Evolutionary conservation across 371 early-diverging fungal genomes (phyloP).

Genomic region (Lichtheimia hyalospora): DNA sequence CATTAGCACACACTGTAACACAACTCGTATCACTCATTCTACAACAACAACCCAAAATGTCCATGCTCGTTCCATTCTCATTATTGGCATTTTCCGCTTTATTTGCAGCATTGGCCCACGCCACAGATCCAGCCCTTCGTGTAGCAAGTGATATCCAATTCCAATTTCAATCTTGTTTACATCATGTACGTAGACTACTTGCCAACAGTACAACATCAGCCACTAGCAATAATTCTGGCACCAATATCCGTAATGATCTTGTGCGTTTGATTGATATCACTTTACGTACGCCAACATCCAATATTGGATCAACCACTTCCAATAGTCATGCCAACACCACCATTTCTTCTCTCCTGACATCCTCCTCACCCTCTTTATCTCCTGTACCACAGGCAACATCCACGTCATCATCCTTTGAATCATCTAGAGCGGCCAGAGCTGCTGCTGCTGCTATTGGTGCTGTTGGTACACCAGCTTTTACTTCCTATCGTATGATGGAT

Average conservation of each 20-base stretch:
- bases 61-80: conserved; percentile 11
- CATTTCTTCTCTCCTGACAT: not conserved
- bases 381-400: conserved; percentile 1
- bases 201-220: no score
- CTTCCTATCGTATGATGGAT: conserved; percentile 23
- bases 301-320: no score
- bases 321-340: not conserved
- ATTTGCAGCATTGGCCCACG: conserved; percentile 48
- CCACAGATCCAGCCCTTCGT: conserved; percentile 32
- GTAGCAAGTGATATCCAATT: conserved; percentile 32
- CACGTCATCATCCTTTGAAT: conserved; percentile 1
- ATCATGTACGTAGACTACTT: conserved; percentile 30
- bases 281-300: conserved; percentile 23
- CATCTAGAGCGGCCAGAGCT: conserved; percentile 17
- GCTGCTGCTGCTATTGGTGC: conserved; percentile 27
- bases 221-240: no score
- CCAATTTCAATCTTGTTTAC: conserved; percentile 36
- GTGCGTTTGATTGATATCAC: conserved; percentile 36
- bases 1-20: conserved; percentile 43
- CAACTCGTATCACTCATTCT: conserved; percentile 38
- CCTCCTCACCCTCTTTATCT: not conserved
- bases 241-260: conserved; percentile 9
- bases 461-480: conserved; percentile 15
- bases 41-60: conserved; percentile 11
- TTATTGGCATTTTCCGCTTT: conserved; percentile 39